Evolutionary conservation across 78 protist species (phyloP), one percentile per base, ranked within the genome.

Genomic region (Dictyostelium purpureum): DNA sequence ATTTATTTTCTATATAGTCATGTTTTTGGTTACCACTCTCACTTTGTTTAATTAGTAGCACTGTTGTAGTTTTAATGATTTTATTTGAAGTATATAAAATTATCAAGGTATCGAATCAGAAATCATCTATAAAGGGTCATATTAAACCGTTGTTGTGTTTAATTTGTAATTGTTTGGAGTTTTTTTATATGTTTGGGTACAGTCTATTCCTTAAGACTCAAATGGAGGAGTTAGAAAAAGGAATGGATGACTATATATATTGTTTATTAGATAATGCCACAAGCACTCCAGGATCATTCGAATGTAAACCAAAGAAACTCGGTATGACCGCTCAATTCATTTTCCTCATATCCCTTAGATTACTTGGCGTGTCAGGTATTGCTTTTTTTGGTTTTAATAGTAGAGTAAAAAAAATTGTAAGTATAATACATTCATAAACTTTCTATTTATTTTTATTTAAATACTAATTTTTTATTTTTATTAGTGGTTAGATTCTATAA

Each of bases 21-120:
- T 33, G 75, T 21, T 85, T 85, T 73, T 85, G 79, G 79, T 37
- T 73, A 40, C 91, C 91, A 45, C 38, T 85, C 12, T 43, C 59
- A 28, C 3, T 59, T 5, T 19, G 42, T 42, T 61, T 70, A 33
- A 16, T 59, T 1, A 24, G 56, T 19, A 65, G 76, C 5, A 56
- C 81, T 16, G 52, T 42, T 4, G 65, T 73, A 11, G 61, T 85
- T 31, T 28, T 42, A 26, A 5, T 73, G 38, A 49, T 85, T n/a
- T 56, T 85, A 45, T 73, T 45, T 59, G 76, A 85, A 61, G 37
- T 85, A 12, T 54, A 74, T 40, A 33, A 38, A 71, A 71, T 43
- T 24, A 18, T 42, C 12, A 33, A 26, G 14, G 33, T 31, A 12
- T 43, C 59, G 14, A 49, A 40, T 51, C 59, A 74, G 51, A 74